Percentiles rank a stretch among this genome's conserved stretches.
These are phyloP conservation scores for Metroxylon sagu DNA, from an alignment of 176 grass and related monocot species.

Conservation along the genomic window DNA sequence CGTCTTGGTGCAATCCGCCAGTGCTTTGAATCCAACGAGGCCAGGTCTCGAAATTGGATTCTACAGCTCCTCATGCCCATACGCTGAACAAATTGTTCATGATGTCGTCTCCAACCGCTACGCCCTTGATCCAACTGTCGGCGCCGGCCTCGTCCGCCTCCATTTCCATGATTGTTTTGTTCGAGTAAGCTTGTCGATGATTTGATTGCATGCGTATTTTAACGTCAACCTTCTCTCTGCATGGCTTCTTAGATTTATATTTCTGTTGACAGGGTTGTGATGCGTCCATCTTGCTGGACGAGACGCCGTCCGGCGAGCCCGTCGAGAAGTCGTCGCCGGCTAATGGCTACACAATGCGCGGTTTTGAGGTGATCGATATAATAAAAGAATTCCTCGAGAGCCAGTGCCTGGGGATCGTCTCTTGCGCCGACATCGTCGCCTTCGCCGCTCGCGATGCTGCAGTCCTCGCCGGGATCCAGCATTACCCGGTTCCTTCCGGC, in stretches of 20 bases:
- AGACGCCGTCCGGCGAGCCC: constrained; percentile 24
- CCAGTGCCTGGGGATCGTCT: constrained; percentile 34
- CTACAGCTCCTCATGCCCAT: too few species aligned
- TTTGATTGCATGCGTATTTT: too few species aligned
- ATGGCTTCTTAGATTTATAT: too few species aligned
- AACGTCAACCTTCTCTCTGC: too few species aligned
- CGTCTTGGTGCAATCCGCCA: too few species aligned
- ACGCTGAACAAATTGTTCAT: too few species aligned
- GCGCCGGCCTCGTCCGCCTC: not conserved
- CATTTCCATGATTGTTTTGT: constrained; percentile 57
- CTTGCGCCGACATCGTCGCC: constrained; percentile 31
- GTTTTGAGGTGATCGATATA: constrained; percentile 22
- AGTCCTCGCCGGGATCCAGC: constrained; percentile 16
- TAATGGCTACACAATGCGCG: constrained; percentile 37
- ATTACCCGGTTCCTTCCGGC: constrained; percentile 24
- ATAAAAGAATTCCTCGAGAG: constrained; percentile 31
- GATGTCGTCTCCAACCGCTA: too few species aligned
- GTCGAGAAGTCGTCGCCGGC: constrained; percentile 44
- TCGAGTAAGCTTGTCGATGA: constrained; percentile 13
- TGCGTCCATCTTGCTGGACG: constrained; percentile 42
- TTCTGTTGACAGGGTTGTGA: constrained; percentile 57
- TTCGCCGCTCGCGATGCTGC: constrained; percentile 35
- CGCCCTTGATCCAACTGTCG: constrained; percentile 11
- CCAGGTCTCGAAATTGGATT: too few species aligned
- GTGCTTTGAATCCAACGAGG: too few species aligned